These are phyloP conservation scores for Colletotrichum sp. DNA, from an alignment of 2,329 filamentous ascomycete species.

Conservation along the genomic window DNA sequence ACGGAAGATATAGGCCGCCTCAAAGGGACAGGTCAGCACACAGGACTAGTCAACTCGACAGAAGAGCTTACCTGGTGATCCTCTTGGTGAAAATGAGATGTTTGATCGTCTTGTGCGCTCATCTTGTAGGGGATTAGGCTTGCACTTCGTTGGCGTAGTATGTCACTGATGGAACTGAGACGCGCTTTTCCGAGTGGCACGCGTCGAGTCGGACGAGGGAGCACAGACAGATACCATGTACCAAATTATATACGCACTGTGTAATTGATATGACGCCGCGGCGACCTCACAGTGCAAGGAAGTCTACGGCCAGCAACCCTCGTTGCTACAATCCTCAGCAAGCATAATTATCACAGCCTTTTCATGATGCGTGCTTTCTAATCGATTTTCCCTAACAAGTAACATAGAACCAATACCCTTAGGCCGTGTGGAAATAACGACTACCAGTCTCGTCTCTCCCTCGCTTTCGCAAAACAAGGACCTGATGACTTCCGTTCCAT, in stretches of 20 bases:
- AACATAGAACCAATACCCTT: slow-evolving; percentile 14
- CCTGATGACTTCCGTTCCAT: slow-evolving; percentile 1
- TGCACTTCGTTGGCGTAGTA: not conserved
- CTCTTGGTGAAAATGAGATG: slow-evolving; percentile 31
- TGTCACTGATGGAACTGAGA: not conserved
- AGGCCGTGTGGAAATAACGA: slow-evolving; percentile 13
- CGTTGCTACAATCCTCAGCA: not conserved
- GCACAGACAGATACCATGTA: not conserved
- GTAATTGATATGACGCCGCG: accelerated
- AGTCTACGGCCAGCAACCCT: not conserved
- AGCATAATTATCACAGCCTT: not conserved
- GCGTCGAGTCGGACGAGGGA: not conserved
- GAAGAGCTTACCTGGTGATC: slow-evolving; percentile 46
- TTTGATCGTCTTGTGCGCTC: not conserved
- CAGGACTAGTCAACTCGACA: not conserved
- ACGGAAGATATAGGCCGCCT: slow-evolving; percentile 69
- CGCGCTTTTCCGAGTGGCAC: slow-evolving; percentile 6
- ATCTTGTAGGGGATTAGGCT: not conserved
- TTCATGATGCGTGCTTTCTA: not conserved
- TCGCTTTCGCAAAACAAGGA: not conserved
- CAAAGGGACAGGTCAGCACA: slow-evolving; percentile 1
- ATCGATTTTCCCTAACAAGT: not conserved
- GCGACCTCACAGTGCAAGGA: not conserved
- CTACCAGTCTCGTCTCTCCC: slow-evolving; percentile 9
- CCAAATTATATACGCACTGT: accelerated